These are phyloP conservation scores for Sanghuangporus sanghuang DNA, from an alignment of 1,284 basidiomycete genomes.

Conservation along the genomic window DNA sequence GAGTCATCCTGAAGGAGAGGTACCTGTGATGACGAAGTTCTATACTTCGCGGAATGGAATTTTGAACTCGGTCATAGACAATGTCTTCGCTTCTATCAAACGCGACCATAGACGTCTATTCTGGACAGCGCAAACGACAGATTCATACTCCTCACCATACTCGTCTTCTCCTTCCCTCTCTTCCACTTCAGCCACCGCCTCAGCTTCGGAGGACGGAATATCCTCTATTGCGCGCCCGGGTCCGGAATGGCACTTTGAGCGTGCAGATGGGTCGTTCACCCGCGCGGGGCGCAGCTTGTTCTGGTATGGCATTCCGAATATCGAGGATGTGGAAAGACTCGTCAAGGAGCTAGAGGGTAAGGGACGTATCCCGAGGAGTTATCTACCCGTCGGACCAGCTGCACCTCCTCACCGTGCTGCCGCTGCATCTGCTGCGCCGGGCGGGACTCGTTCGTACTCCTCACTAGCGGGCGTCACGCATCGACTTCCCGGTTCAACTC, in stretches of 20 bases:
- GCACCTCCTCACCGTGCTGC: slow-evolving; percentile 56
- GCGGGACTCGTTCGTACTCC: slow-evolving; percentile 60
- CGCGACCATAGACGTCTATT: slow-evolving; percentile 94
- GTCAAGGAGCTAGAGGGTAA: slow-evolving; percentile 83
- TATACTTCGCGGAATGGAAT: slow-evolving; percentile 85
- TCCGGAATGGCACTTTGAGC: slow-evolving; percentile 97
- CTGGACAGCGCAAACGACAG: slow-evolving; percentile 94
- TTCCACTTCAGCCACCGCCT: neutral
- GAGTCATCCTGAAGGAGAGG: slow-evolving; percentile 85
- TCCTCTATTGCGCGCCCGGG: slow-evolving; percentile 10
- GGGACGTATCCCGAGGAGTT: slow-evolving; percentile 82
- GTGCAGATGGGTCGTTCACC: slow-evolving; percentile 96
- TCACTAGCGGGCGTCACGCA: slow-evolving; percentile 38
- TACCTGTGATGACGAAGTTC: slow-evolving; percentile 90
- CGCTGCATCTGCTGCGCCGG: slow-evolving; percentile 24
- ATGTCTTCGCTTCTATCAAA: slow-evolving; percentile 93
- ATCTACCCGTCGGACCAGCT: slow-evolving; percentile 86
- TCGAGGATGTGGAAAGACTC: slow-evolving; percentile 86
- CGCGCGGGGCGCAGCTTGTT: slow-evolving; percentile 90
- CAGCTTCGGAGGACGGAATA: neutral
- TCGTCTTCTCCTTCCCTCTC: neutral
- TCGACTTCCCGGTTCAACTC: slow-evolving; percentile 36
- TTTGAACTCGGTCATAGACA: slow-evolving; percentile 94
- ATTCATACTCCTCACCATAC: slow-evolving; percentile 30
- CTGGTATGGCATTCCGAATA: slow-evolving; percentile 96